phyloP scores from a whole-genome alignment of 1,284 basidiomycete species.

The Ustilago esculenta region DNA sequence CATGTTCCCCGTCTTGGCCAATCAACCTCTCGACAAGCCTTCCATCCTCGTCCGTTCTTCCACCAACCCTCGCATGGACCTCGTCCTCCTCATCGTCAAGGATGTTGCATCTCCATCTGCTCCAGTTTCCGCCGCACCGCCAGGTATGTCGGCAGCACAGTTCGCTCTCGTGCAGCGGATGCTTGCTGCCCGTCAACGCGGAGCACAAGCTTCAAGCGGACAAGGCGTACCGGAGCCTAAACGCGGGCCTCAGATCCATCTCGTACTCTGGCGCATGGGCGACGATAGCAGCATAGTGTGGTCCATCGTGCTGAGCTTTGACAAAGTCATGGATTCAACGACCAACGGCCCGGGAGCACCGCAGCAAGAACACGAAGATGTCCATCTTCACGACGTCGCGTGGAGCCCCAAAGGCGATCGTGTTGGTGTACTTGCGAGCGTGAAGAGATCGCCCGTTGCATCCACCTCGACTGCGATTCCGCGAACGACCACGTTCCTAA shows the following conservation, averaged over 20 bases:
- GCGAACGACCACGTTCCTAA: conserved; percentile 17
- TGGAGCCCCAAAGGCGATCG: conserved; percentile 47
- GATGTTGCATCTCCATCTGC: conserved; percentile 19
- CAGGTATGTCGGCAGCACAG: conserved; percentile 44
- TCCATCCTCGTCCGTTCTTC: conserved; percentile 28
- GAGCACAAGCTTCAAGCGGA: conserved; percentile 14
- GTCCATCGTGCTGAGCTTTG: conserved; percentile 27
- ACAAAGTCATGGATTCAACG: conserved; percentile 30
- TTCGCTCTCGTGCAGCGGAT: conserved; percentile 45
- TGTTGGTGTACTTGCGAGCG: conserved; percentile 28
- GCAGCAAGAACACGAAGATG: conserved; percentile 39
- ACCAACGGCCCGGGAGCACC: background rate
- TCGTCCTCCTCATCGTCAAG: conserved; percentile 36
- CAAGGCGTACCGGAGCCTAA: conserved; percentile 31
- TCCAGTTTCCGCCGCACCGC: conserved; percentile 16
- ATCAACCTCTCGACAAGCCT: conserved; percentile 30
- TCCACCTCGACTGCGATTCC: conserved; percentile 13
- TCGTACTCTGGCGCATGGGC: conserved; percentile 44
- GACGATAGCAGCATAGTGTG: conserved; percentile 38
- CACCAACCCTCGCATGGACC: conserved; percentile 52
- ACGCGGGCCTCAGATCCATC: conserved; percentile 38
- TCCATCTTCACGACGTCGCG: conserved; percentile 33
- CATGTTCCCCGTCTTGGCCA: conserved; percentile 38
- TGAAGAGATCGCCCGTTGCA: conserved; percentile 16
- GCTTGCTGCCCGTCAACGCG: conserved; percentile 39